Base-by-base conservation (phyloP, 2,329 filamentous ascomycete species). In the Aureobasidium sp. region DNA sequence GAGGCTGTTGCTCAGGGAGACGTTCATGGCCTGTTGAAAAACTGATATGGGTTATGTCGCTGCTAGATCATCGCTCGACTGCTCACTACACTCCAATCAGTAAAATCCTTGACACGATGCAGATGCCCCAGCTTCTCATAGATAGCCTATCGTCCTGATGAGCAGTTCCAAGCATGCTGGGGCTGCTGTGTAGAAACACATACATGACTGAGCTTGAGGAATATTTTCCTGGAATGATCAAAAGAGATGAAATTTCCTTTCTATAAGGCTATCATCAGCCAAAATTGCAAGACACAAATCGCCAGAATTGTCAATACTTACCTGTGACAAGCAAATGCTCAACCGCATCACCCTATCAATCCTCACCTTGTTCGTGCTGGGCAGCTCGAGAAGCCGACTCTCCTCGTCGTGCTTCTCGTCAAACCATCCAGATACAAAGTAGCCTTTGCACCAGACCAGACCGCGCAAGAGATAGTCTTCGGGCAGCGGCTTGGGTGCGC, bases 391-490 rank as follows among this genome's bases (percentile, higher is more conserved):
- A 17, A 80, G 81, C 46, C 85, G 82, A 64, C 89, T 86, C 12
- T 87, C 84, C n/a, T 89, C 86, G 29, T 89, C 86, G 5, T 85
- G 78, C 63, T 81, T 80, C 1, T 80, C 79, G 9, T 79, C 78
- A 68, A 89, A 89, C 82, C 83, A 89, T 0, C 78, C 74, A 0
- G 72, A 62, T 0, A 86, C 85, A 59, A 83, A 86, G 62, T 87
- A 87, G 12, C 77, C 76, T 2, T 84, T 78, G 0, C 80, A 76
- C 76, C 84, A 89, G 1, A 85, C 70, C 1, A 89, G 74, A 0
- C 88, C 88, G 1, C 86, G 79, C 61, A 90, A 79, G 0, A 82
- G 79, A 66, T 84, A 89, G 64, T 91, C 88, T 53, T 91, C 88
- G 0, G 87, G 86, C 0, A 91, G 70, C 0, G 87, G 87, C 0